A percentile compares a stretch with the other conserved stretches of the same genome.
phyloP scores from a whole-genome alignment of 352 stramenopile species.

The Thalassiosira livingstoniorum region DNA sequence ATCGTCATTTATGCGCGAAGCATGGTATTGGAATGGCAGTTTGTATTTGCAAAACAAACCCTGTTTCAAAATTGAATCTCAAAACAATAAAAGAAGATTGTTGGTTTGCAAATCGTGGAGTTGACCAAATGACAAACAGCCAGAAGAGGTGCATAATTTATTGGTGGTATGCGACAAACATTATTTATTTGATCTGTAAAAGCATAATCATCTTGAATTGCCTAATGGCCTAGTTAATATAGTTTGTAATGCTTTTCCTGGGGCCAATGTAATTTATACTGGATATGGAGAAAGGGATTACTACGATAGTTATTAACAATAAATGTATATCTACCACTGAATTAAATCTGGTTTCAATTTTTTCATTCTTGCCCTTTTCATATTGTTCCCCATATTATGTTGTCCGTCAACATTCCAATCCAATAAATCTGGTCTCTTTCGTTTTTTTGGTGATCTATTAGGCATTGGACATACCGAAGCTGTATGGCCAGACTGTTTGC shows the following conservation, averaged over 20 bases:
- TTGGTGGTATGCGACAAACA: slow-evolving; percentile 29
- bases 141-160: slow-evolving; percentile 10
- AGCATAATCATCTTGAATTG: slow-evolving; percentile 8
- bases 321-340: neutral
- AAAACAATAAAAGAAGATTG: slow-evolving; percentile 8
- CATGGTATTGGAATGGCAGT: neutral
- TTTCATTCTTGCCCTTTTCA: no score
- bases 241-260: slow-evolving; percentile 8
- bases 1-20: no score
- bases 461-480: no score
- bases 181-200: slow-evolving; percentile 24
- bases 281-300: neutral
- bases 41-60: slow-evolving; percentile 8
- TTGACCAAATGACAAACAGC: neutral
- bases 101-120: slow-evolving; percentile 10
- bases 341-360: slow-evolving; percentile 9
- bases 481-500: no score
- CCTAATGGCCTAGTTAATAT: slow-evolving; percentile 10
- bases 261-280: neutral
- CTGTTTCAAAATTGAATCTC: neutral
- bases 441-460: no score
- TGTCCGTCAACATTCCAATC: no score
- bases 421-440: no score
- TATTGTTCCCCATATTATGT: no score
- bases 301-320: neutral